These are phyloP conservation scores for Acephala macrosclerotiorum DNA, from an alignment of 2,329 filamentous ascomycete species.

Conservation along the genomic window DNA sequence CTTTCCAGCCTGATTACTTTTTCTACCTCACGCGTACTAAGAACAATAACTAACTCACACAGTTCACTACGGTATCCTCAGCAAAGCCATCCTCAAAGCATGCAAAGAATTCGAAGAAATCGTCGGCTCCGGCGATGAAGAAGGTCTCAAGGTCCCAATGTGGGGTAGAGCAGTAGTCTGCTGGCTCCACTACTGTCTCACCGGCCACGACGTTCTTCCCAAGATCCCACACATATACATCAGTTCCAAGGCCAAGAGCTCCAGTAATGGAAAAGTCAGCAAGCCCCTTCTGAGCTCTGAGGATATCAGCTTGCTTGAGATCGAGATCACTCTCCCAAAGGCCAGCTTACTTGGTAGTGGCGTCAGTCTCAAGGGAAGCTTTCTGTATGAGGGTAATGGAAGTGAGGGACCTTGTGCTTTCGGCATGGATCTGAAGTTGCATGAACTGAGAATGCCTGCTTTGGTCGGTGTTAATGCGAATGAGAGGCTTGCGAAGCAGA, in stretches of 20 bases:
- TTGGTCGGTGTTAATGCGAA: conserved; percentile 77
- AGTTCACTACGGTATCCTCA: conserved; percentile 76
- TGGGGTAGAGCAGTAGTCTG: conserved; percentile 21
- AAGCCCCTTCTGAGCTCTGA: conserved; percentile 45
- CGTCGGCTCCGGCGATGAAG: conserved; percentile 9
- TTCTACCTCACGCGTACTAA: background rate
- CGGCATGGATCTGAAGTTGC: conserved; percentile 50
- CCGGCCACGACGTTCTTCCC: conserved; percentile 17
- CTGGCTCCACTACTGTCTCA: conserved; percentile 26
- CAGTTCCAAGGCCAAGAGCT: background rate
- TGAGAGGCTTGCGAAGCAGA: conserved; percentile 71
- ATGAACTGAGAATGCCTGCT: conserved; percentile 67
- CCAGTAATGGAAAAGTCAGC: background rate
- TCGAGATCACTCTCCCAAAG: conserved; percentile 69
- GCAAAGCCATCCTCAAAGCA: conserved; percentile 66
- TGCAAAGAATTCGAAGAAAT: conserved; percentile 25
- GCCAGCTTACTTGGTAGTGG: conserved; percentile 71
- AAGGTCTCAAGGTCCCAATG: conserved; percentile 17
- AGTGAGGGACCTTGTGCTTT: conserved; percentile 31
- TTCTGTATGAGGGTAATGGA: conserved; percentile 43
- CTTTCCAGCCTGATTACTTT: background rate
- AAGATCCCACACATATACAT: background rate
- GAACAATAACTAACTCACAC: background rate
- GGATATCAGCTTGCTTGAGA: conserved; percentile 54
- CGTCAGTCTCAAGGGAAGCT: conserved; percentile 55